Percentiles rank a stretch among this genome's conserved stretches.
Conservation (phyloP, 1,139 yeast genomes). For the Sugiyamaella pinicola region DNA sequence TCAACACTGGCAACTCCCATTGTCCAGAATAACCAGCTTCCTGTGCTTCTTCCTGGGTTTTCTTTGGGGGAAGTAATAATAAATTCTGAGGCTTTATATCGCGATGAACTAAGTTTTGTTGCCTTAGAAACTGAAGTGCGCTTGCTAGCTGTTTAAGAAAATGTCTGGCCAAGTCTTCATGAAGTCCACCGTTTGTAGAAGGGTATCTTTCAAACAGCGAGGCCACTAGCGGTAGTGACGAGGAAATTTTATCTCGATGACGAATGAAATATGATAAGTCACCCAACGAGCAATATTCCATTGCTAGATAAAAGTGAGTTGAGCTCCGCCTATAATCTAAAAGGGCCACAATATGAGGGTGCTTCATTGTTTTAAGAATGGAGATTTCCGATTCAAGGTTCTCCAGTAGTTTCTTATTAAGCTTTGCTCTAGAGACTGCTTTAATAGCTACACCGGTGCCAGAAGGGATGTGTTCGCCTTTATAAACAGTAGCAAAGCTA, state of each 20-base stretch:
- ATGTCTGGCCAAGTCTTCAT: constrained; percentile 76
- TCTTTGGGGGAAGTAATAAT: constrained; percentile 74
- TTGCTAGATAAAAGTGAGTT: constrained; percentile 82
- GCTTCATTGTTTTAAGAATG: constrained; percentile 80
- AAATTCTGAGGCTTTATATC: constrained; percentile 95
- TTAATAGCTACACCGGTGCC: constrained; percentile 79
- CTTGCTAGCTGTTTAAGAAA: constrained; percentile 84
- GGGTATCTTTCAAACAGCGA: constrained; percentile 81
- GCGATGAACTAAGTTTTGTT: constrained; percentile 84
- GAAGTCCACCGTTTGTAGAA: constrained; percentile 80
- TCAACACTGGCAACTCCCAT: constrained; percentile 86
- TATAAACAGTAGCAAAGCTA: constrained; percentile 91
- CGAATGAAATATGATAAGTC: constrained; percentile 86
- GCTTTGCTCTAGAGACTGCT: constrained; percentile 78
- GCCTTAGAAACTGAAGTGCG: constrained; percentile 78
- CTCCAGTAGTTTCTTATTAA: constrained; percentile 83
- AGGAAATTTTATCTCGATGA: constrained; percentile 68
- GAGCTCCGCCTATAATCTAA: constrained; percentile 79
- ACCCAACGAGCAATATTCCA: constrained; percentile 97
- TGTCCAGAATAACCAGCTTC: constrained; percentile 66
- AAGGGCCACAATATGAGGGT: constrained; percentile 89
- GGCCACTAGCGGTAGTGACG: constrained; percentile 77
- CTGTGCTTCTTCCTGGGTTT: constrained; percentile 60
- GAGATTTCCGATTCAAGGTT: constrained; percentile 89
- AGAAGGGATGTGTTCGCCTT: constrained; percentile 55